Evolutionary conservation across 495 filamentous ascomycete species (phyloP).

Genomic region (Tuber microsphaerosporum): DNA sequence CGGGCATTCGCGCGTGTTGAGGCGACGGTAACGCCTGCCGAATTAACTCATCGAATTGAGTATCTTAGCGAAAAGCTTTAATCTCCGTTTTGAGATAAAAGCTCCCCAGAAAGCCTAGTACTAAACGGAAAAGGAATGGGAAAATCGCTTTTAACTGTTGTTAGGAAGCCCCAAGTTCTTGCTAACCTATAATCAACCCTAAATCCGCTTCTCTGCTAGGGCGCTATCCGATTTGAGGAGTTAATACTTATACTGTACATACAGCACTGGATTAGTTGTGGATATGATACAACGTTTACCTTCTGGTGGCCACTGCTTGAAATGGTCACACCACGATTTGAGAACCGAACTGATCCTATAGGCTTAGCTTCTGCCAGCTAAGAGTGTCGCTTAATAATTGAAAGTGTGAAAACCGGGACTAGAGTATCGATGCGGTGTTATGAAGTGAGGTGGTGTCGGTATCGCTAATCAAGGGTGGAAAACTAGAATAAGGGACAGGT

Average conservation of each 20-base stretch:
- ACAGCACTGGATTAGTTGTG: neutral
- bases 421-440: neutral
- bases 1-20: neutral
- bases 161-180: neutral
- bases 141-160: neutral
- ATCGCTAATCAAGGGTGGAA: neutral
- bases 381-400: neutral
- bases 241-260: too few species aligned
- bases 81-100: neutral
- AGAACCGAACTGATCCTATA: neutral
- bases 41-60: neutral
- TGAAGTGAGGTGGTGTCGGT: neutral
- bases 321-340: neutral
- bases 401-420: neutral
- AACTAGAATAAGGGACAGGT: neutral
- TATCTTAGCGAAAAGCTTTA: neutral
- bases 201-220: neutral
- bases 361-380: neutral
- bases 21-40: neutral
- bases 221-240: too few species aligned
- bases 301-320: neutral
- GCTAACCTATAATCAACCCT: neutral
- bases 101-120: neutral
- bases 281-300: neutral
- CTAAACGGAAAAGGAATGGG: neutral